These are phyloP conservation scores for Aechmea fasciata DNA, from an alignment of 176 grass and related monocot genomes.

Conservation along the genomic window DNA sequence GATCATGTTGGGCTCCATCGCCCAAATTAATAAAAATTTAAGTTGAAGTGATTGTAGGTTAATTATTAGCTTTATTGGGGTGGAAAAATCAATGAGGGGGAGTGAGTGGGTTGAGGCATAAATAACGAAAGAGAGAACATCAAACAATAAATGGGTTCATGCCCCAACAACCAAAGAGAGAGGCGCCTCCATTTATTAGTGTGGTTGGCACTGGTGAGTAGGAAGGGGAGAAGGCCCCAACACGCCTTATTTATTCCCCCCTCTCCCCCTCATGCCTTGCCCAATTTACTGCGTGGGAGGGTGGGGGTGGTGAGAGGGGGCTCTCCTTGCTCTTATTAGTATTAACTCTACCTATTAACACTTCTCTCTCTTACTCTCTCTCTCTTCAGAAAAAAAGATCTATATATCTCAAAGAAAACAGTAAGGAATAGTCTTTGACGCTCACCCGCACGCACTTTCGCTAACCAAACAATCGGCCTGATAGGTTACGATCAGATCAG, in stretches of 20 bases:
- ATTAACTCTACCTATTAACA: slow-evolving; percentile 7
- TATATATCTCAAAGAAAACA: no score
- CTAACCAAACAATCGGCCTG: no score
- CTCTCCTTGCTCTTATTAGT: slow-evolving; percentile 20
- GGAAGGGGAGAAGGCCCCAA: slow-evolving; percentile 16
- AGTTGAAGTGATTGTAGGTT: no score
- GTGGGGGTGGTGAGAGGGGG: neutral
- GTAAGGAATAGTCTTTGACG: no score
- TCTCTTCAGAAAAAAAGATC: neutral
- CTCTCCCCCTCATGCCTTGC: slow-evolving; percentile 11
- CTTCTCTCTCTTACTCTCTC: slow-evolving; percentile 2
- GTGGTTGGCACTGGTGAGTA: slow-evolving; percentile 25
- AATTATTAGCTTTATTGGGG: neutral
- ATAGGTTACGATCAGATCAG: no score
- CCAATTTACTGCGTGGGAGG: slow-evolving; percentile 25
- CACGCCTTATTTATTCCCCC: slow-evolving; percentile 40
- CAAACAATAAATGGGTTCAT: slow-evolving; percentile 45
- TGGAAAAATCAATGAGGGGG: neutral
- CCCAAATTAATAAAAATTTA: no score
- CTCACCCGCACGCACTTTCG: no score
- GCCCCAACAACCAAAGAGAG: slow-evolving; percentile 36
- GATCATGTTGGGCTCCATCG: no score
- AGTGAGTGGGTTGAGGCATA: neutral
- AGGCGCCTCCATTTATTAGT: slow-evolving; percentile 36
- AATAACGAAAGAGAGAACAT: slow-evolving; percentile 6